Evolutionary conservation across 139 green algal species (phyloP), one percentile per base, ranked within the genome.

Genomic region (Tetraselmis striata): DNA sequence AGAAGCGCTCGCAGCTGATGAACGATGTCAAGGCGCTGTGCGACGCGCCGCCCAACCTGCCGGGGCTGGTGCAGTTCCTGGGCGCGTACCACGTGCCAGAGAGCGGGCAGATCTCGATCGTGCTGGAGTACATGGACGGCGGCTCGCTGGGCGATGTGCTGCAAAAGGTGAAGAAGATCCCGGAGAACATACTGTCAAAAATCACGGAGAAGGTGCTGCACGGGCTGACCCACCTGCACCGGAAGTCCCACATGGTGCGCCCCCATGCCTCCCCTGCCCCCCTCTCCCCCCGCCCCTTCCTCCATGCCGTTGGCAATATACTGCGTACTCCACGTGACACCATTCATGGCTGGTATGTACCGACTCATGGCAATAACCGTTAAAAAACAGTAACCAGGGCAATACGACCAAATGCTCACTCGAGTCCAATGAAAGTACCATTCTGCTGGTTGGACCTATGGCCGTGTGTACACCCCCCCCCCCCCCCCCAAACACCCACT

Each of bases 101-200:
- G 29, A 86, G 86, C 1, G 92, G 92, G 26, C 81, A 93, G 83
- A 94, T 98, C 28, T 91, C 88, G 0, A 93, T 99, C 32, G 94
- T 98, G 32, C 87, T 99, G 28, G 95, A 99, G 84, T 98, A 98
- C 89, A 96, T 99, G 95, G 94, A 99, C 83, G 96, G 90, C 0
- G 96, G 96, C 18, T 97, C 92, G 0, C 87, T 99, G 79, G 90
- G 83, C 29, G 94, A 98, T 80, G 87, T 98, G 22, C 79, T 95
- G 58, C 74, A 88, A 29, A 90, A 89, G 87, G 87, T 92, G 31
- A 67, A 77, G 1, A 87, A 81, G 1, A 89, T 99, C 1, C 88
- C 94, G 0, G 96, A 99, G 88, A 77, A 84, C 22, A 85, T 94
- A 28, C 83, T 99, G 27, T 90, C 90, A 2, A 85, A 85, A n/a